These are phyloP conservation scores for Sphaerulina populicola DNA, from an alignment of 2,329 filamentous ascomycete genomes.

Conservation along the genomic window DNA sequence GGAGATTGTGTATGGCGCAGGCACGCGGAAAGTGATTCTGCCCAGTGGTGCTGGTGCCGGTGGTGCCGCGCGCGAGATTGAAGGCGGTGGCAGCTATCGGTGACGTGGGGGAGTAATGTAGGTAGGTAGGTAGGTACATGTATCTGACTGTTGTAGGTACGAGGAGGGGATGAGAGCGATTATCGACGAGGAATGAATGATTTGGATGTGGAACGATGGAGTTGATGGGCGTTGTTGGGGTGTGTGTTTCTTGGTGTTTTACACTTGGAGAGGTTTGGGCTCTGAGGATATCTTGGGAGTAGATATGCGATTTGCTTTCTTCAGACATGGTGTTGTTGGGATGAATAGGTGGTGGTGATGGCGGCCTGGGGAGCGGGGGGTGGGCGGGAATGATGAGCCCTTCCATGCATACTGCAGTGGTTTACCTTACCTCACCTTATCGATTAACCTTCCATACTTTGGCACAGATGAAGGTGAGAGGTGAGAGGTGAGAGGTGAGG, in stretches of 20 bases:
- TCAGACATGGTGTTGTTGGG: not conserved
- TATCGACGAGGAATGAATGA: not conserved
- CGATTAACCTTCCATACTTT: too few relatives aligned
- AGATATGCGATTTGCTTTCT: not conserved
- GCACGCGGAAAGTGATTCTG: slow-evolving; percentile 19
- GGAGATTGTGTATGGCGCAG: slow-evolving; percentile 30
- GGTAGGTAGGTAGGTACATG: too few relatives aligned
- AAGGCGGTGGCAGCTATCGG: slow-evolving; percentile 13
- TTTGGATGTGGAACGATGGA: not conserved
- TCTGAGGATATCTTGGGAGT: not conserved
- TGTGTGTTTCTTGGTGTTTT: not conserved
- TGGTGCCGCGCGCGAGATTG: slow-evolving; percentile 10
- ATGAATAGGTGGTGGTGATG: not conserved
- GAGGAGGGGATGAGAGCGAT: not conserved
- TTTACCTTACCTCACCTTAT: too few relatives aligned
- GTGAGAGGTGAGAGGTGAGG: too few relatives aligned
- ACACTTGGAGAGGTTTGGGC: not conserved
- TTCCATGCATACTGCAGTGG: too few relatives aligned
- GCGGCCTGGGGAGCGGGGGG: too few relatives aligned
- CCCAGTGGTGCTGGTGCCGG: slow-evolving; percentile 13
- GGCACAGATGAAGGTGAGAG: too few relatives aligned
- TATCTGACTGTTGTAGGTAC: too few relatives aligned
- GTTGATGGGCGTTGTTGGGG: not conserved
- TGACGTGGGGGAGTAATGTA: not conserved
- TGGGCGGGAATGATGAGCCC: too few relatives aligned